Conservation (phyloP, 768 basidiomycete genomes). For the Auriscalpium microsporum region DNA sequence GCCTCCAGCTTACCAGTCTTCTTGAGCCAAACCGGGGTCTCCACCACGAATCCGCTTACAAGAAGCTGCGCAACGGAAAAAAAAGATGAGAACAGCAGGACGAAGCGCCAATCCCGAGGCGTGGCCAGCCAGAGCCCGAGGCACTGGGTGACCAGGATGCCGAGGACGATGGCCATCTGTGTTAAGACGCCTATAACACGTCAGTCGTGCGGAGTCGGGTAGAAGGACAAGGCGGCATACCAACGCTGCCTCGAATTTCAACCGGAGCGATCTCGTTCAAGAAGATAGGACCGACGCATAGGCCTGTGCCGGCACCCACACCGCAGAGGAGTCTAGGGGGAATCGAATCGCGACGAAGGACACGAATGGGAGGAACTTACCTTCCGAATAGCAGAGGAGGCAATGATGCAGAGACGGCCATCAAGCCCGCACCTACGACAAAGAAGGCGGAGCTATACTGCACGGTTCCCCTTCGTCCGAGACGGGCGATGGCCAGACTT, state of each 20-base stretch:
- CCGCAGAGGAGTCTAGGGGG: constrained; percentile 51
- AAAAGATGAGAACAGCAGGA: constrained; percentile 52
- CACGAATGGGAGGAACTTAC: constrained; percentile 26
- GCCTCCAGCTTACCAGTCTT: constrained; percentile 41
- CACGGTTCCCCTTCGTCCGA: constrained; percentile 63
- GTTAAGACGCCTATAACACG: constrained; percentile 57
- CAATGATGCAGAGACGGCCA: constrained; percentile 54
- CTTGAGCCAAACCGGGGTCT: constrained; percentile 65
- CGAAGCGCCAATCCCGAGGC: constrained; percentile 62
- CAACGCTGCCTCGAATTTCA: constrained; percentile 65
- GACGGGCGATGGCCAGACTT: constrained; percentile 58
- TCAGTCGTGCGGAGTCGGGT: neutral
- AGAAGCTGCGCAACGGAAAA: constrained; percentile 53
- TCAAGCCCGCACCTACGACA: constrained; percentile 52
- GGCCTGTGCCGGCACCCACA: constrained; percentile 60
- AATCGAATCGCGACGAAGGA: neutral
- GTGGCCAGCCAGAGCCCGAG: constrained; percentile 66
- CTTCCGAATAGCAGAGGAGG: constrained; percentile 55
- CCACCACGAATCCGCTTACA: constrained; percentile 44
- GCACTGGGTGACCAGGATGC: constrained; percentile 79
- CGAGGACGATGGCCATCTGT: constrained; percentile 75
- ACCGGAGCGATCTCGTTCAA: constrained; percentile 80
- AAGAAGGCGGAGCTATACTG: constrained; percentile 49
- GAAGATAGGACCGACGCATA: constrained; percentile 78
- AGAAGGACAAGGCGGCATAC: constrained; percentile 28